These are phyloP conservation scores for Astrothelium macrocarpum DNA, from an alignment of 495 filamentous ascomycete species.

Conservation along the genomic window DNA sequence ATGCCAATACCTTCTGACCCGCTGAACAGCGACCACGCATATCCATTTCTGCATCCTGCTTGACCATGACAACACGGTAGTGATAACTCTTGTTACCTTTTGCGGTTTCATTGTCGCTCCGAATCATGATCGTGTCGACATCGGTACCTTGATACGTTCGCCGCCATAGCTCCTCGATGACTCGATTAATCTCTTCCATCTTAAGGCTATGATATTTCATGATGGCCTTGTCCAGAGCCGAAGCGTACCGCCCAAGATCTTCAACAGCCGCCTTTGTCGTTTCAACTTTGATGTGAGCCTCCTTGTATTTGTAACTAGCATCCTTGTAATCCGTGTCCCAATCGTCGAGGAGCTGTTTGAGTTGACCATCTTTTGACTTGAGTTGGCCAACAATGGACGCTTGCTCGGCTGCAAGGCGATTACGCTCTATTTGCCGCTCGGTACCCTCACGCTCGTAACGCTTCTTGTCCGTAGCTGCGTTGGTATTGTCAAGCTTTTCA, in stretches of 20 bases:
- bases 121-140: slow-evolving; percentile 92
- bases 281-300: slow-evolving; percentile 81
- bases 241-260: slow-evolving; percentile 70
- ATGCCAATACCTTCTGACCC: slow-evolving; percentile 89
- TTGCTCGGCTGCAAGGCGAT: slow-evolving; percentile 50
- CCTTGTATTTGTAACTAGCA: slow-evolving; percentile 72
- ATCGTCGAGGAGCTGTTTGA: slow-evolving; percentile 57
- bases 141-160: slow-evolving; percentile 95
- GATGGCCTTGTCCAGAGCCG: slow-evolving; percentile 85
- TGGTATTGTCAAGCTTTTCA: slow-evolving; percentile 62
- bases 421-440: slow-evolving; percentile 49
- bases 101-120: slow-evolving; percentile 69
- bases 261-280: slow-evolving; percentile 88
- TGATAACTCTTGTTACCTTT: slow-evolving; percentile 82
- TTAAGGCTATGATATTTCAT: slow-evolving; percentile 93
- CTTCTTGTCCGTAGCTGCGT: slow-evolving; percentile 71
- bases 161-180: slow-evolving; percentile 91
- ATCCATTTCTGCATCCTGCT: slow-evolving; percentile 95
- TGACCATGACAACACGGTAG: slow-evolving; percentile 97
- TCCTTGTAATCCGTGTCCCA: slow-evolving; percentile 82
- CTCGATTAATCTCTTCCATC: slow-evolving; percentile 97
- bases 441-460: slow-evolving; percentile 60
- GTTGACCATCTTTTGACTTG: slow-evolving; percentile 70
- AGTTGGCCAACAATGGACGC: slow-evolving; percentile 60
- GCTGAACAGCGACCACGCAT: slow-evolving; percentile 97